Evolutionary conservation across 169 alveolate genomes (phyloP).

Genomic region (Eimeria zaria): DNA sequence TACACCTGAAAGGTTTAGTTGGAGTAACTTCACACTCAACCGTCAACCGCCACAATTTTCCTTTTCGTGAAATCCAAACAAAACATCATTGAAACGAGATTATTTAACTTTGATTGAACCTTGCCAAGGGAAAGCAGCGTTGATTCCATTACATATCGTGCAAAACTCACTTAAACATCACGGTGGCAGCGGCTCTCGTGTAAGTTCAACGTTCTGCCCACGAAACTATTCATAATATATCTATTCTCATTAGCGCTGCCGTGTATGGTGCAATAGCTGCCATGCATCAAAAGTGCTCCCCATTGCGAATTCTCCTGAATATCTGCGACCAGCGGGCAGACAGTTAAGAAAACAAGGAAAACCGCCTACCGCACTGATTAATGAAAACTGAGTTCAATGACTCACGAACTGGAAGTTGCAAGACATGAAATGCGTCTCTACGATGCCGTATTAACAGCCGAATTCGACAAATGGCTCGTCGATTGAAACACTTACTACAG

Average conservation of each 20-base stretch:
- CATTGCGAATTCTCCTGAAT: not conserved
- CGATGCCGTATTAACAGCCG: not conserved
- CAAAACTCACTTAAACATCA: not conserved
- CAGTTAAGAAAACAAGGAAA: not conserved
- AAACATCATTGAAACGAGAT: not conserved
- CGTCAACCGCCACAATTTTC: not conserved
- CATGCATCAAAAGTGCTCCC: not conserved
- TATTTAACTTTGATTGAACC: not conserved
- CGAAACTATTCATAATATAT: not conserved
- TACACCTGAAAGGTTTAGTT: not conserved
- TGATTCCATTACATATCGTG: not conserved
- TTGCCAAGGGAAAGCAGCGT: not conserved
- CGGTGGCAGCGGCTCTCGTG: not conserved
- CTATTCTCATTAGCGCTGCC: not conserved
- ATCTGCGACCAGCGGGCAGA: not conserved
- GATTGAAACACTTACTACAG: too few species aligned
- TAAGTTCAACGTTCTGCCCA: not conserved
- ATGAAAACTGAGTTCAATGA: not conserved
- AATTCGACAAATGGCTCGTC: not conserved
- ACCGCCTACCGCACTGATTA: not conserved
- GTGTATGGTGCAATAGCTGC: not conserved
- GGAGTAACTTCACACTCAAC: not conserved
- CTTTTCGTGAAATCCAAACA: too few species aligned
- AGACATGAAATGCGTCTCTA: not conserved
- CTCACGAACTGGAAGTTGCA: not conserved